These are phyloP conservation scores for Tubosaeta sp. DNA, from an alignment of 768 basidiomycete genomes.

Conservation along the genomic window DNA sequence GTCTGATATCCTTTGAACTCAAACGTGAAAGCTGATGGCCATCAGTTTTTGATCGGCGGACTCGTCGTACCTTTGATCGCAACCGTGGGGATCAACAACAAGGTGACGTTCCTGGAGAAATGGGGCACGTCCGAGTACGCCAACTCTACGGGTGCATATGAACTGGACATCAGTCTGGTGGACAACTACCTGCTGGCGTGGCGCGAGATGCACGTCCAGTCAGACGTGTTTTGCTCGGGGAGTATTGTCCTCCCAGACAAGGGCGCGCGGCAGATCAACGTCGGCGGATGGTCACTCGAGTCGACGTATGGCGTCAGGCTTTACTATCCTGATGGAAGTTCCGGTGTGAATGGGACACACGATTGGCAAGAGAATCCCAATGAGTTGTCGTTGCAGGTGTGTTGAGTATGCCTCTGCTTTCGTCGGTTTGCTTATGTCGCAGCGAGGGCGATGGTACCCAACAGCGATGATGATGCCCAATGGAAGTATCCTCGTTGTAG, in stretches of 20 bases:
- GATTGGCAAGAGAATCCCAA: conserved; percentile 76
- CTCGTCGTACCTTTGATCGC: conserved; percentile 70
- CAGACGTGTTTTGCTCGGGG: conserved; percentile 79
- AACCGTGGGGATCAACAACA: conserved; percentile 77
- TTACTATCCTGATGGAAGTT: conserved; percentile 63
- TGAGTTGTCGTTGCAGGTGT: conserved; percentile 57
- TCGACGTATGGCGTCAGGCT: conserved; percentile 73
- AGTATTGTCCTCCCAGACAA: conserved; percentile 73
- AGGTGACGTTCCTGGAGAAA: conserved; percentile 79
- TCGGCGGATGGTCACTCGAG: conserved; percentile 54
- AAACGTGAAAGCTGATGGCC: background rate
- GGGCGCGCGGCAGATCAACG: conserved; percentile 37
- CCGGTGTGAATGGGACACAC: conserved; percentile 68
- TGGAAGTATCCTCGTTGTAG: conserved; percentile 68
- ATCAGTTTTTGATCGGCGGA: conserved; percentile 47
- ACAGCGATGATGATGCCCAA: conserved; percentile 66
- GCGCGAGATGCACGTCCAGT: conserved; percentile 73
- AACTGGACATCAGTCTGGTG: conserved; percentile 61
- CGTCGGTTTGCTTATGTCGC: background rate
- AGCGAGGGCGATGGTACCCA: conserved; percentile 73
- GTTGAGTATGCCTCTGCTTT: conserved; percentile 5
- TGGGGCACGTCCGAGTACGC: conserved; percentile 54
- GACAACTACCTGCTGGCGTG: conserved; percentile 46
- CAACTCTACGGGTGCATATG: conserved; percentile 76
- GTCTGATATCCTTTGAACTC: conserved; percentile 12